These are phyloP conservation scores for Schizophyllum amplum DNA, from an alignment of 1,284 basidiomycete genomes.

Conservation along the genomic window DNA sequence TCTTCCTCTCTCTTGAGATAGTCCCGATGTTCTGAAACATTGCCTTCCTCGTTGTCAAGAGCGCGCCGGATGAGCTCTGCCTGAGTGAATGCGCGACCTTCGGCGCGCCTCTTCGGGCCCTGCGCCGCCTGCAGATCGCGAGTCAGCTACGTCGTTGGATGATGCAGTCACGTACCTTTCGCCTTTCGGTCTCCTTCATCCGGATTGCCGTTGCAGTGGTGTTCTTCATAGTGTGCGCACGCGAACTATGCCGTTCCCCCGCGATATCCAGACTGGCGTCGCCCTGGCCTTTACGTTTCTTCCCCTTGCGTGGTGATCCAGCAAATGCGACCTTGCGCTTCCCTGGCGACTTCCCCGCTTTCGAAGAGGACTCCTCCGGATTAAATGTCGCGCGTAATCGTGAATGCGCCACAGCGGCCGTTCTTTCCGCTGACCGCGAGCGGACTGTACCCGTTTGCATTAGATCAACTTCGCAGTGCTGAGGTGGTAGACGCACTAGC, in stretches of 20 bases:
- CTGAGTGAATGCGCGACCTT: constrained; percentile 54
- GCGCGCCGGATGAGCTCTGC: constrained; percentile 76
- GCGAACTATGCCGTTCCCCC: constrained; percentile 43
- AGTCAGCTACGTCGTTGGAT: neutral
- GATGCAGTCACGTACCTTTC: constrained; percentile 35
- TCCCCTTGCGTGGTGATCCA: constrained; percentile 21
- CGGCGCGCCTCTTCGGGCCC: constrained; percentile 50
- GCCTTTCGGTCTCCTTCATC: constrained; percentile 55
- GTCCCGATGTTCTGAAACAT: constrained; percentile 68
- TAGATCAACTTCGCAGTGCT: neutral
- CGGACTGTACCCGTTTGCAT: constrained; percentile 30
- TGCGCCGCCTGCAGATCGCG: constrained; percentile 37
- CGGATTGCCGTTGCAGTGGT: constrained; percentile 53
- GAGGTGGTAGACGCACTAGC: constrained; percentile 33
- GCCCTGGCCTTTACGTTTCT: constrained; percentile 18
- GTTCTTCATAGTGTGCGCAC: constrained; percentile 57
- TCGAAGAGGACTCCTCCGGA: constrained; percentile 26
- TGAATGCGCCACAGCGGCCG: constrained; percentile 55
- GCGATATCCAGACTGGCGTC: constrained; percentile 35
- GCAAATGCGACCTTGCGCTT: constrained; percentile 12
- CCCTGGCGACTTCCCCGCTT: neutral
- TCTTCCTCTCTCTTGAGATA: constrained; percentile 78
- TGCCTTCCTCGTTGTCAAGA: constrained; percentile 79
- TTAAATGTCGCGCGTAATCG: constrained; percentile 60
- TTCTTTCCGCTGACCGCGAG: constrained; percentile 48